phyloP scores from a whole-genome alignment of 2,329 filamentous ascomycete genomes.

The Monilinia fructicola region DNA sequence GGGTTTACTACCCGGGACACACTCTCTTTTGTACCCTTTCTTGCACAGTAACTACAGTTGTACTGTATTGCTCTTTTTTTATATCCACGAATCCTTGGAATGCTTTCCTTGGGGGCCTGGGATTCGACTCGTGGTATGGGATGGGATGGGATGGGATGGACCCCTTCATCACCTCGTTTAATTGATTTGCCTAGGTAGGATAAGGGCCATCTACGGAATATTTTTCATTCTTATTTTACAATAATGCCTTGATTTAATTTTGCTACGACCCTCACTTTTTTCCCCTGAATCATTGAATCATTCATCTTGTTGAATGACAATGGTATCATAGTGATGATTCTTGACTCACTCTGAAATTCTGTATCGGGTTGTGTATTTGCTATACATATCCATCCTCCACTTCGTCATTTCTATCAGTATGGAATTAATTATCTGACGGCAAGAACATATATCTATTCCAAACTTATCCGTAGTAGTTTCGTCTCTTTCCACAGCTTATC shows the following conservation, averaged over 20 bases:
- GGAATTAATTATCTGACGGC: slow-evolving; percentile 9
- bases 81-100: slow-evolving; percentile 8
- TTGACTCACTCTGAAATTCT: neutral
- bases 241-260: neutral
- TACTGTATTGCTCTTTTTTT: neutral
- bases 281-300: slow-evolving; percentile 17
- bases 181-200: neutral
- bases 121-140: slow-evolving; percentile 25
- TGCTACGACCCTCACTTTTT: slow-evolving; percentile 17
- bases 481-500: slow-evolving; percentile 1
- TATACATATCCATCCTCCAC: neutral
- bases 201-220: neutral
- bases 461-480: neutral
- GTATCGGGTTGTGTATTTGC: slow-evolving; percentile 2
- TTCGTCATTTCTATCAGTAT: slow-evolving; percentile 5
- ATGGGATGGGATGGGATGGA: slow-evolving; percentile 28
- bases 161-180: slow-evolving; percentile 22
- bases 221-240: neutral
- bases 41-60: too few relatives aligned
- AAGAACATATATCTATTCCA: slow-evolving; percentile 7
- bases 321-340: neutral
- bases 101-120: slow-evolving; percentile 19
- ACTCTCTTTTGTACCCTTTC: neutral
- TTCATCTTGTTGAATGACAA: neutral
- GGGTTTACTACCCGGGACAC: slow-evolving; percentile 17